These are phyloP conservation scores for Calonectria naviculata DNA, from an alignment of 2,329 filamentous ascomycete species.

Conservation along the genomic window DNA sequence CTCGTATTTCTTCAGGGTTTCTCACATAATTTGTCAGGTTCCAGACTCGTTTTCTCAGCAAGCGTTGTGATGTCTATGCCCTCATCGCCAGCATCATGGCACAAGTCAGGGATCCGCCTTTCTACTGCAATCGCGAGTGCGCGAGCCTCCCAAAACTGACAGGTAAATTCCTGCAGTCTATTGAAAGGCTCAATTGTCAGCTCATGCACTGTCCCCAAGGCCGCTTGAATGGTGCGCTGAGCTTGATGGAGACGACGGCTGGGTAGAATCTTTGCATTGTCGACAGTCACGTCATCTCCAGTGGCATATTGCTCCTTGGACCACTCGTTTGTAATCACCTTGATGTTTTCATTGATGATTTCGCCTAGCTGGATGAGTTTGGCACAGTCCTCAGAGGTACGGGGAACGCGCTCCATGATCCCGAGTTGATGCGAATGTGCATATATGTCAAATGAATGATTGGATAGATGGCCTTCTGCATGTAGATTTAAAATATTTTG, in stretches of 20 bases:
- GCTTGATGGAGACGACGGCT: background rate
- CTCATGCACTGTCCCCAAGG: background rate
- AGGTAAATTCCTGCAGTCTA: background rate
- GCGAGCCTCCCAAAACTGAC: background rate
- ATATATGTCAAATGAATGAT: background rate
- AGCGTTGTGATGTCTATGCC: background rate
- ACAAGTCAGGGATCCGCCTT: background rate
- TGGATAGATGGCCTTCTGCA: too few species aligned
- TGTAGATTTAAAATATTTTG: background rate
- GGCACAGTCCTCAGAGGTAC: background rate
- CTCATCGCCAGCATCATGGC: background rate
- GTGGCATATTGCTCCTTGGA: background rate
- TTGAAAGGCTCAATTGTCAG: background rate
- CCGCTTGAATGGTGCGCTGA: background rate
- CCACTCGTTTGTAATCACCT: background rate
- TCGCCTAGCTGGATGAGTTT: background rate
- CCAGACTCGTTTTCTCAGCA: background rate
- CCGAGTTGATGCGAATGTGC: background rate
- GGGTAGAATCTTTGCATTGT: background rate
- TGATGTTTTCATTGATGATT: background rate
- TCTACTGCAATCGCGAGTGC: background rate
- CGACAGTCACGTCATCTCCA: background rate
- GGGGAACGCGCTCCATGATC: background rate
- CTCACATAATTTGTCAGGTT: background rate
- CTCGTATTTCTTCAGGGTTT: too few species aligned